Base-by-base conservation (phyloP, 2,329 filamentous ascomycete genomes). In the Ilyonectria sp. region DNA sequence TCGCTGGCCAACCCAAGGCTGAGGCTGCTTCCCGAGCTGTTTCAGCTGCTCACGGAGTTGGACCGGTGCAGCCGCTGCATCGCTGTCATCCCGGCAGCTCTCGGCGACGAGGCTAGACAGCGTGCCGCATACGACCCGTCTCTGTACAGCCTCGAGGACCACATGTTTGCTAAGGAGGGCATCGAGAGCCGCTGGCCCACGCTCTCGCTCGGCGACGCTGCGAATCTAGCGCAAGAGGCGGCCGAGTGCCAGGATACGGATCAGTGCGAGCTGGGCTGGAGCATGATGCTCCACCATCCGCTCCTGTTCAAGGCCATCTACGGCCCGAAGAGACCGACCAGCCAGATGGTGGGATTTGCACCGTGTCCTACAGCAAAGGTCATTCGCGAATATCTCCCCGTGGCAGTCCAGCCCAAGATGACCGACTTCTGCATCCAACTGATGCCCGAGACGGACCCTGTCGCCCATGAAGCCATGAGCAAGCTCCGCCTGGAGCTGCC, bases 301-400 rank as follows among this genome's bases (percentile, higher is more conserved):
- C 11, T 50, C 9, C 17, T 60, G 6, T 50, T 9, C 46, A n/a
- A 40, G n/a, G 57, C 46, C 31, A n/a, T 60, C 5, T 47, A 33
- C 23, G 26, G 55, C 21, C 26, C 5, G 21, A 43, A 43, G 40
- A 35, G 19, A 5, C 11, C 1, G 26, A 5, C 26, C 4, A 35
- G 37, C 5, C 43, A 59, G 19, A 13, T 59, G 19, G 40, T 59
- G 19, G 55, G 55, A 21, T n/a, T 59, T 10, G n/a, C 55, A 2
- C 43, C 40, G 26, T 59, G 57, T 21, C 50, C 57, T 8, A 60
- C 57, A 29, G 57, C 57, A 8, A 60, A 60, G 40, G 23, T 60
- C 19, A 40, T 60, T 21, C 7, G 10, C 2, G 57, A 60, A n/a
- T 60, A 60, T 40, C 57, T 60, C 23, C 43, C 43, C 7, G 11